Evolutionary conservation across 208 protist genomes (phyloP).

Genomic region (Phytomonas serpens): DNA sequence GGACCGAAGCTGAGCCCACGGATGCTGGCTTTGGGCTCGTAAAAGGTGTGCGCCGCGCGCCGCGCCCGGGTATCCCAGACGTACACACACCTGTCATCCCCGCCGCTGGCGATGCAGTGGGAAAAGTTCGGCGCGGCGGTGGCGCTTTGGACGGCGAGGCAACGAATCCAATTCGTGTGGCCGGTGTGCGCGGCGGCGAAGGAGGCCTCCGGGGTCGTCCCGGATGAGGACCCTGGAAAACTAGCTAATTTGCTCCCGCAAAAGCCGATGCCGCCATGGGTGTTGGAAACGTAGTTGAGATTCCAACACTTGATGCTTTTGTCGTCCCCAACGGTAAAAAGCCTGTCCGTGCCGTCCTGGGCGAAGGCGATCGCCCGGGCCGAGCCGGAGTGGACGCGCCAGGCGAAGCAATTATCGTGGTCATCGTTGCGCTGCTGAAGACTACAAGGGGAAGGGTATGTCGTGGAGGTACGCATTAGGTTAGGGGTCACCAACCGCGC

Average conservation of each 20-base stretch:
- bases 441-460: slow-evolving; percentile 2
- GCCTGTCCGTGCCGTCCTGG: slow-evolving; percentile 36
- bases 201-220: slow-evolving; percentile 1
- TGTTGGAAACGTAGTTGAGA: slow-evolving; percentile 18
- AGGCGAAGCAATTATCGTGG: slow-evolving; percentile 17
- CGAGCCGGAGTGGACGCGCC: slow-evolving; percentile 56
- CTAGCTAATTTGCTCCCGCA: slow-evolving; percentile 39
- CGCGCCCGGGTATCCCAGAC: slow-evolving; percentile 76
- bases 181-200: slow-evolving; percentile 7
- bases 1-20: slow-evolving; percentile 74
- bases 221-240: slow-evolving; percentile 20
- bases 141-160: slow-evolving; percentile 40
- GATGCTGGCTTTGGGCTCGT: slow-evolving; percentile 49
- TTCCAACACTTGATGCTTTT: slow-evolving; percentile 85
- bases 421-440: slow-evolving; percentile 4
- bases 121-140: slow-evolving; percentile 13
- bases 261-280: slow-evolving; percentile 6
- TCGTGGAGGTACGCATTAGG: slow-evolving; percentile 3
- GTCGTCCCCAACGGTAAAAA: slow-evolving; percentile 80
- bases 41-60: slow-evolving; percentile 45
- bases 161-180: slow-evolving; percentile 85
- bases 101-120: slow-evolving; percentile 66
- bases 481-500: slow-evolving; percentile 39
- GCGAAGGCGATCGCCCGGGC: slow-evolving; percentile 64
- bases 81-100: slow-evolving; percentile 66